A percentile compares a stretch with the other conserved stretches of the same genome.
These are phyloP conservation scores for Hemileia vastatrix DNA, from an alignment of 1,284 basidiomycete genomes.

Conservation along the genomic window DNA sequence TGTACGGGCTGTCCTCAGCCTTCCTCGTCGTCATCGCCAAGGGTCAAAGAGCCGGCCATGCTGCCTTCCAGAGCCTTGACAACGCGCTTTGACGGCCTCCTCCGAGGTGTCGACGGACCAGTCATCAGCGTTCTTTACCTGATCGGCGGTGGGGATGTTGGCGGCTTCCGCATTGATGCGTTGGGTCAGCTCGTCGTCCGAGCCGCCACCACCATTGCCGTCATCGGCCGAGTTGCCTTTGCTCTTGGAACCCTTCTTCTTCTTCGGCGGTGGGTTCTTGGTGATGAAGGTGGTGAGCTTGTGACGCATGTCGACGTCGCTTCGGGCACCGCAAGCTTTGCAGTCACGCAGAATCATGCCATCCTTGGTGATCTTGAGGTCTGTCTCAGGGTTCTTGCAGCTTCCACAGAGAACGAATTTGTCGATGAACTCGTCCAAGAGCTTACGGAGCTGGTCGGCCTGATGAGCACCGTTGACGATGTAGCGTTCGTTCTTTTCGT, in stretches of 20 bases:
- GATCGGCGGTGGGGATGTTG: constrained; percentile 48
- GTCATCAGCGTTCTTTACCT: constrained; percentile 56
- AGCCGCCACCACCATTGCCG: constrained; percentile 31
- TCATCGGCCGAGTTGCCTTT: constrained; percentile 48
- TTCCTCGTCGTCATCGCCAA: constrained; percentile 58
- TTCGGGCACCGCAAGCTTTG: constrained; percentile 93
- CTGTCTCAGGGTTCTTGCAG: constrained; percentile 99
- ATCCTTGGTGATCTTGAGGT: constrained; percentile 76
- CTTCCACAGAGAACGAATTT: constrained; percentile 94
- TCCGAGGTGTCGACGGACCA: constrained; percentile 85
- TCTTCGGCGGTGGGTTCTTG: constrained; percentile 79
- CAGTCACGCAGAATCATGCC: constrained; percentile 91
- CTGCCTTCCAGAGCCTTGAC: constrained; percentile 63
- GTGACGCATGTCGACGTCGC: constrained; percentile 88
- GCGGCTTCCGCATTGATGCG: no score
- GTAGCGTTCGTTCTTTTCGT: constrained; percentile 93
- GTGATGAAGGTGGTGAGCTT: constrained; percentile 91
- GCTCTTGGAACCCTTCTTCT: constrained; percentile 61
- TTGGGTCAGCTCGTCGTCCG: constrained; percentile 47
- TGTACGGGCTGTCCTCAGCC: constrained; percentile 71
- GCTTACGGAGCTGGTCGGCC: constrained; percentile 79
- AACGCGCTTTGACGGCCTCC: constrained; percentile 76
- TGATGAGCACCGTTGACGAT: constrained; percentile 98
- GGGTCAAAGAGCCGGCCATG: constrained; percentile 51
- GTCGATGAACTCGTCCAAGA: constrained; percentile 91